These are phyloP conservation scores for Ganoderma sp. DNA, from an alignment of 1,284 basidiomycete genomes.

Conservation along the genomic window DNA sequence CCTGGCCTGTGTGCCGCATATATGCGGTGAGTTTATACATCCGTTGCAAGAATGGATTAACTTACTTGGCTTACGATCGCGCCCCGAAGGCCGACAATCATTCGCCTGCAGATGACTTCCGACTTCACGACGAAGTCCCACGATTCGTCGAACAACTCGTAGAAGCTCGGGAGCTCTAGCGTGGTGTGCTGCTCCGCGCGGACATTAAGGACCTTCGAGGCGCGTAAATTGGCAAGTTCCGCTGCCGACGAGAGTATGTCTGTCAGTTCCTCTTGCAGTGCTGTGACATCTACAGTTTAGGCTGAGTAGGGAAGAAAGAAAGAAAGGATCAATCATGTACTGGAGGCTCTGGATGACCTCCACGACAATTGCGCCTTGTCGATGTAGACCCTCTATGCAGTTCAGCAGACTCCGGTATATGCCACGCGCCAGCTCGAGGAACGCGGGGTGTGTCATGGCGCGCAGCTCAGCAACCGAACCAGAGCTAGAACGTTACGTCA, in stretches of 20 bases:
- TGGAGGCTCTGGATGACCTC: slow-evolving; percentile 62
- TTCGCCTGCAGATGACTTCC: slow-evolving; percentile 84
- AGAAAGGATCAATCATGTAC: slow-evolving; percentile 40
- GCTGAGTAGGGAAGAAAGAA: not conserved
- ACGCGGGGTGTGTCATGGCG: slow-evolving; percentile 72
- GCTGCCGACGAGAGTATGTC: slow-evolving; percentile 83
- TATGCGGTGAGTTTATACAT: not conserved
- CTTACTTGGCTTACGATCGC: slow-evolving; percentile 79
- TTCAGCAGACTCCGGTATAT: slow-evolving; percentile 74
- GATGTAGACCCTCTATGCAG: slow-evolving; percentile 74
- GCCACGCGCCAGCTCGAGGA: slow-evolving; percentile 64
- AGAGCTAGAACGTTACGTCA: slow-evolving; percentile 29
- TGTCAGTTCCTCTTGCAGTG: slow-evolving; percentile 62
- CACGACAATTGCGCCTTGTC: slow-evolving; percentile 66
- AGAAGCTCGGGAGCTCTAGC: slow-evolving; percentile 77
- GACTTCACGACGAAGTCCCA: slow-evolving; percentile 91
- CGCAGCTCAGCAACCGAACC: slow-evolving; percentile 63
- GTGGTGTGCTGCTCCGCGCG: slow-evolving; percentile 81
- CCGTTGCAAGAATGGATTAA: not conserved
- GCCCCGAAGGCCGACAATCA: slow-evolving; percentile 92
- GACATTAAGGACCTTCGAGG: slow-evolving; percentile 77
- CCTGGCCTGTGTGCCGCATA: slow-evolving; percentile 66
- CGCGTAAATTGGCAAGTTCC: slow-evolving; percentile 84
- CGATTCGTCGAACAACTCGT: slow-evolving; percentile 81
- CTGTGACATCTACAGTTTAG: slow-evolving; percentile 46